phyloP scores from a whole-genome alignment of 352 stramenopile genomes.

The Globisporangium orthogonon region DNA sequence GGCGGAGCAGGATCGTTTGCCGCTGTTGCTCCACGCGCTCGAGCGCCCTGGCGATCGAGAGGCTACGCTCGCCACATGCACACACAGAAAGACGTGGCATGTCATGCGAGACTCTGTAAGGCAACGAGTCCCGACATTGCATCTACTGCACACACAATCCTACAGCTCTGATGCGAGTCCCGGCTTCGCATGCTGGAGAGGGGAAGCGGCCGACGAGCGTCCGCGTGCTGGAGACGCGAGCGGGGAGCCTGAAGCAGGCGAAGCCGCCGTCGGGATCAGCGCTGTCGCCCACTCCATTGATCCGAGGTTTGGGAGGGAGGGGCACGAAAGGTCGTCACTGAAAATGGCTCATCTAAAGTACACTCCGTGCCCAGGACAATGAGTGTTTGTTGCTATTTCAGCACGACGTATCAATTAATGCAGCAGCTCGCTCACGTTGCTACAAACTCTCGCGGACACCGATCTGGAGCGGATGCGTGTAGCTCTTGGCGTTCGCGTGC shows the following conservation, averaged over 20 bases:
- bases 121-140: neutral
- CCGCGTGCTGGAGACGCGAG: neutral
- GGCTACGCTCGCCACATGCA: constrained; percentile 8
- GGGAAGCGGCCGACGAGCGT: neutral
- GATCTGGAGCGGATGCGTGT: constrained; percentile 30
- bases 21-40: constrained; percentile 30
- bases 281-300: constrained; percentile 1
- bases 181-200: constrained; percentile 4
- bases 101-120: neutral
- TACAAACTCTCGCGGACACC: neutral
- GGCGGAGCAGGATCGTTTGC: constrained; percentile 24
- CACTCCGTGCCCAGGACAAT: no score
- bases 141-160: constrained; percentile 14
- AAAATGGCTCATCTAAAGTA: neutral
- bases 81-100: neutral
- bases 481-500: constrained; percentile 33
- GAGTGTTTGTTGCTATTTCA: no score
- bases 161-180: constrained; percentile 10
- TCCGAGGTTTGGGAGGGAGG: no score
- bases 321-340: neutral
- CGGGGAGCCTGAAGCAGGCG: neutral
- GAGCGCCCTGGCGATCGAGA: constrained; percentile 28
- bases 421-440: no score
- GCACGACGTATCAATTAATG: no score
- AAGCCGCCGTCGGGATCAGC: neutral